A percentile compares a stretch with the other conserved stretches of the same genome.
These are phyloP conservation scores for Xylariaceae sp. DNA, from an alignment of 2,329 filamentous ascomycete species.

Conservation along the genomic window DNA sequence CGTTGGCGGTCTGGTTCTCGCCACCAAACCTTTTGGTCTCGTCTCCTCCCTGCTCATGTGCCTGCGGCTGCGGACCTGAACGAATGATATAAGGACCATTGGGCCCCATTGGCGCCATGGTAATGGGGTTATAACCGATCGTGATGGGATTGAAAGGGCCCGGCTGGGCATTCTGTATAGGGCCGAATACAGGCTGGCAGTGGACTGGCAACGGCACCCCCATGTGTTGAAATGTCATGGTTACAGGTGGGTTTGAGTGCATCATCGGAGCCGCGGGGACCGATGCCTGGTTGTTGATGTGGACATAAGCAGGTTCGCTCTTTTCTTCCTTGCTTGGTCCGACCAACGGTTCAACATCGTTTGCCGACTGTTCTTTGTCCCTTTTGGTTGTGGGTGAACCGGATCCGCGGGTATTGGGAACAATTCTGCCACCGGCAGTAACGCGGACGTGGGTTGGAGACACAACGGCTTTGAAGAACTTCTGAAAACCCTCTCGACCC, in stretches of 20 bases:
- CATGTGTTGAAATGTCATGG: conserved; percentile 25
- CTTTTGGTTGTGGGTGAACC: conserved; percentile 50
- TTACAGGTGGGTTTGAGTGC: conserved; percentile 14
- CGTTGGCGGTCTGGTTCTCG: conserved; percentile 16
- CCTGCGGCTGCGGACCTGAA: conserved; percentile 6
- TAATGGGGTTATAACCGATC: too few relatives aligned
- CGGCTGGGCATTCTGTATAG: conserved; percentile 13
- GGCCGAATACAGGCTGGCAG: conserved; percentile 20
- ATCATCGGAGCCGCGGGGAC: conserved; percentile 21
- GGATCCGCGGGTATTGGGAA: conserved; percentile 55
- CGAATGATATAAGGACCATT: too few relatives aligned
- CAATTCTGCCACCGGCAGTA: conserved; percentile 61
- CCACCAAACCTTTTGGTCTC: conserved; percentile 20
- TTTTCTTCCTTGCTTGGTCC: conserved; percentile 26
- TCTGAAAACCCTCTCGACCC: conserved; percentile 60
- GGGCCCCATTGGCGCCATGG: too few relatives aligned
- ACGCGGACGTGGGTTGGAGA: conserved; percentile 63
- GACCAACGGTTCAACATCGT: conserved; percentile 22
- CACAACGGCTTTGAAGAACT: conserved; percentile 63
- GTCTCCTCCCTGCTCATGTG: conserved; percentile 1
- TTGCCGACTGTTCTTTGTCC: conserved; percentile 37
- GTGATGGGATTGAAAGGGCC: too few relatives aligned
- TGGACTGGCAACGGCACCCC: conserved; percentile 30
- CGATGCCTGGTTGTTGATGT: conserved; percentile 13
- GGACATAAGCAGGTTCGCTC: conserved; percentile 8